Evolutionary conservation across 495 filamentous ascomycete species (phyloP).

Genomic region (Penicillium robsamsonii): DNA sequence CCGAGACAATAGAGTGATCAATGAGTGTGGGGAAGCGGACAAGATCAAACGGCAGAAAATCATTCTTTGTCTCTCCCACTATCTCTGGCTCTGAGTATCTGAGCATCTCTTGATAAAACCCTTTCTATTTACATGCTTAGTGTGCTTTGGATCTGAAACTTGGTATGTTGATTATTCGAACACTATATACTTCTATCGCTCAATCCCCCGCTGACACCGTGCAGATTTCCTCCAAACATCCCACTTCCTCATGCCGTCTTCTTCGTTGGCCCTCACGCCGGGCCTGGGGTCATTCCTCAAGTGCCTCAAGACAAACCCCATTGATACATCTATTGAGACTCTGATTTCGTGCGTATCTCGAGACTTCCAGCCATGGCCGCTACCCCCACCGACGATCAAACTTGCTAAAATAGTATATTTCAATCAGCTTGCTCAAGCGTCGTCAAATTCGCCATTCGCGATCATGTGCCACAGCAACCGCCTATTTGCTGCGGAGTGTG

Average conservation of each 20-base stretch:
- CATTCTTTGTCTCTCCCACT: slow-evolving; percentile 25
- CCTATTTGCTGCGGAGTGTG: slow-evolving; percentile 78
- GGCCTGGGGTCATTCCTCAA: slow-evolving; percentile 73
- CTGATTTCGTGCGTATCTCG: slow-evolving; percentile 65
- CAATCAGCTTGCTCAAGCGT: slow-evolving; percentile 74
- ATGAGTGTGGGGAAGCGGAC: slow-evolving; percentile 37
- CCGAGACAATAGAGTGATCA: slow-evolving; percentile 15
- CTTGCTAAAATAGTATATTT: slow-evolving; percentile 19
- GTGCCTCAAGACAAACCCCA: slow-evolving; percentile 65
- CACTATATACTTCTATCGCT: not conserved
- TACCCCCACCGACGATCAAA: not conserved
- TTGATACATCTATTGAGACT: slow-evolving; percentile 78
- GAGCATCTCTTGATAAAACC: slow-evolving; percentile 2
- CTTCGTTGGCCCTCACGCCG: slow-evolving; percentile 55
- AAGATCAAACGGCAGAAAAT: slow-evolving; percentile 33
- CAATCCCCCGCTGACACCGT: slow-evolving; percentile 5
- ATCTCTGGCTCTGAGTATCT: slow-evolving; percentile 6
- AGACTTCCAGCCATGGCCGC: not conserved
- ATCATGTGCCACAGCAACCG: slow-evolving; percentile 86
- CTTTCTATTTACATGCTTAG: not conserved
- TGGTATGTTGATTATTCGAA: not conserved
- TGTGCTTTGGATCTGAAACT: not conserved
- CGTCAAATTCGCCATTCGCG: slow-evolving; percentile 83
- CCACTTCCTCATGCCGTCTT: slow-evolving; percentile 48
- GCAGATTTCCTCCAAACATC: slow-evolving; percentile 17